Evolutionary conservation across 805 yeast species (phyloP).

Genomic region (Komagataella pseudopastoris): DNA sequence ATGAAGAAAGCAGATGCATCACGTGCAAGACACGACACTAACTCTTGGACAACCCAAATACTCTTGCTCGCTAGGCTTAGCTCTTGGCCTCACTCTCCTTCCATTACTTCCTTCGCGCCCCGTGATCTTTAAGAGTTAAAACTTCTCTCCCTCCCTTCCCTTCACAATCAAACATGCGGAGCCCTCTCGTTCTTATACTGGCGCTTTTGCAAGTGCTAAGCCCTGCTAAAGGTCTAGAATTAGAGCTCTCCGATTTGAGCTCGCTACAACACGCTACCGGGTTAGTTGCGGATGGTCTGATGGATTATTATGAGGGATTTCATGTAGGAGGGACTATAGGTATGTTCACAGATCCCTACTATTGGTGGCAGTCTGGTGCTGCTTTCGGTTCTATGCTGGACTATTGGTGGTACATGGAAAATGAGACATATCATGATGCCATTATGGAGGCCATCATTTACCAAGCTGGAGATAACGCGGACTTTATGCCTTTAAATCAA

Average conservation of each 20-base stretch:
- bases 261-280: constrained; percentile 37
- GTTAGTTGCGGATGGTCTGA: constrained; percentile 51
- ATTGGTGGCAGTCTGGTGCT: constrained; percentile 92
- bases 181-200: not conserved
- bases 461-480: constrained; percentile 51
- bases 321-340: constrained; percentile 60
- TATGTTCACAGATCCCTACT: constrained; percentile 60
- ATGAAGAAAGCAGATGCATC: not conserved
- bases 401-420: constrained; percentile 56
- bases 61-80: not conserved
- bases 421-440: constrained; percentile 44
- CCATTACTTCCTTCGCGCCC: not conserved
- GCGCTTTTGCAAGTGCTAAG: not conserved
- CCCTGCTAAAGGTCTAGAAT: not conserved
- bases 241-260: constrained; percentile 13
- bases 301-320: constrained; percentile 70
- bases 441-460: constrained; percentile 47
- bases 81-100: not conserved
- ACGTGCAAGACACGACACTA: not conserved
- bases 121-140: too few species aligned
- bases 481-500: constrained; percentile 73
- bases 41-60: not conserved
- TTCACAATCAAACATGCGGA: not conserved
- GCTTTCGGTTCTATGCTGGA: constrained; percentile 61
- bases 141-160: not conserved